Conservation (phyloP, 805 yeast species). For the Cyberlindnera petersonii region DNA sequence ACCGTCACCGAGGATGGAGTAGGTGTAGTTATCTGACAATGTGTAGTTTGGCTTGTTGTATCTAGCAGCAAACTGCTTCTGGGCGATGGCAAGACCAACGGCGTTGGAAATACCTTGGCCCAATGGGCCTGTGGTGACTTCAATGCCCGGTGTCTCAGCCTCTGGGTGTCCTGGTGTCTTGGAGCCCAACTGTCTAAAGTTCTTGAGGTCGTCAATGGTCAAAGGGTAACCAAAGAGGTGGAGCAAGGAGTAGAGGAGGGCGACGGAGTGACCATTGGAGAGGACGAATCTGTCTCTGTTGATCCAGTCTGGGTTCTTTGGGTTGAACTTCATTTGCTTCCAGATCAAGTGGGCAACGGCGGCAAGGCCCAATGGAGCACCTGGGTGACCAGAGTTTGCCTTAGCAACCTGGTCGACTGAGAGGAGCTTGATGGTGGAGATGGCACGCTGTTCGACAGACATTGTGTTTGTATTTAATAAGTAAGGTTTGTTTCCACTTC, state of each 20-base stretch:
- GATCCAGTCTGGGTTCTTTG: conserved; percentile 87
- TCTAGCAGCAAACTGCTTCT: conserved; percentile 84
- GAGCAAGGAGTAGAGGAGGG: conserved; percentile 78
- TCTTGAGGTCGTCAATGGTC: conserved; percentile 79
- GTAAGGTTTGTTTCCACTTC: neutral
- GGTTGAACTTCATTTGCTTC: conserved; percentile 80
- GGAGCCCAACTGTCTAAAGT: conserved; percentile 85
- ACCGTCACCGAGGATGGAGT: conserved; percentile 89
- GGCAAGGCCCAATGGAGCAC: conserved; percentile 98
- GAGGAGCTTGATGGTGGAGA: conserved; percentile 84
- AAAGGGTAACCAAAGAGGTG: conserved; percentile 82
- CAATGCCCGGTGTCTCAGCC: conserved; percentile 85
- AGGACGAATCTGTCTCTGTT: conserved; percentile 94
- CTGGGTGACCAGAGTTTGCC: conserved; percentile 98
- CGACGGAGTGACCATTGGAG: conserved; percentile 96
- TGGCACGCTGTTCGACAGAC: conserved; percentile 58
- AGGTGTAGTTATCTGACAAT: conserved; percentile 72
- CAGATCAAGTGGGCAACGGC: conserved; percentile 89
- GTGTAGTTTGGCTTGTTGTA: conserved; percentile 84
- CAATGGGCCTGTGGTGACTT: conserved; percentile 97
- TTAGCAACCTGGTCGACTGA: conserved; percentile 82
- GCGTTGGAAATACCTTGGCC: conserved; percentile 98
- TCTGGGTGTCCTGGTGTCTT: conserved; percentile 99
- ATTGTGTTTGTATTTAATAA: conserved; percentile 4
- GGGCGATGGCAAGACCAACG: conserved; percentile 95